phyloP scores from a whole-genome alignment of 2,329 filamentous ascomycete genomes.

The Harringtonia aguacate region DNA sequence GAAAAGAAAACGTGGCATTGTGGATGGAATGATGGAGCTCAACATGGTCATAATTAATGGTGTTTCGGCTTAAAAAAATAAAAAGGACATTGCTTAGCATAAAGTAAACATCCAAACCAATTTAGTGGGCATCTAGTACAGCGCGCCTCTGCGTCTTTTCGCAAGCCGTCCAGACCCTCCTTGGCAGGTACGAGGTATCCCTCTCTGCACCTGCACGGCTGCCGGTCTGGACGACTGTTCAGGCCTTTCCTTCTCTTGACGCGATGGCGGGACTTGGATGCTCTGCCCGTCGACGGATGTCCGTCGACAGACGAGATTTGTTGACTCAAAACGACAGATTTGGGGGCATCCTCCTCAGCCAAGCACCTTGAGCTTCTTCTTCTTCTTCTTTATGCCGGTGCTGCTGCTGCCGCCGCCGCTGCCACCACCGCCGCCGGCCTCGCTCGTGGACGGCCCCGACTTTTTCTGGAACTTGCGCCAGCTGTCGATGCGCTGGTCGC shows the following conservation, averaged over 20 bases:
- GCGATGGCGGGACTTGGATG: too few species aligned
- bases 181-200: too few species aligned
- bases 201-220: too few species aligned
- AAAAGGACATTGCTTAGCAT: too few species aligned
- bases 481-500: slow-evolving; percentile 83
- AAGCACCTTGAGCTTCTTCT: slow-evolving; percentile 58
- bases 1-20: background rate
- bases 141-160: too few species aligned
- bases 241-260: too few species aligned
- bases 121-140: too few species aligned
- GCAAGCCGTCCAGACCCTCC: too few species aligned
- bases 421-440: slow-evolving; percentile 20
- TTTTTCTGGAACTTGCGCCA: slow-evolving; percentile 94
- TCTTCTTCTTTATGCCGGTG: slow-evolving; percentile 45
- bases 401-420: slow-evolving; percentile 28
- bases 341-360: slow-evolving; percentile 36
- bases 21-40: background rate
- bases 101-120: too few species aligned
- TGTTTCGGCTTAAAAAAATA: background rate
- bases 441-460: slow-evolving; percentile 9
- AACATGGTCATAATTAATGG: too few species aligned
- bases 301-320: background rate
- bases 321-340: background rate
- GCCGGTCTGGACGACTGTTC: too few species aligned
- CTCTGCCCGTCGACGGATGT: background rate